Conservation (phyloP, 345 rosid species). For the Gossypium turneri region DNA sequence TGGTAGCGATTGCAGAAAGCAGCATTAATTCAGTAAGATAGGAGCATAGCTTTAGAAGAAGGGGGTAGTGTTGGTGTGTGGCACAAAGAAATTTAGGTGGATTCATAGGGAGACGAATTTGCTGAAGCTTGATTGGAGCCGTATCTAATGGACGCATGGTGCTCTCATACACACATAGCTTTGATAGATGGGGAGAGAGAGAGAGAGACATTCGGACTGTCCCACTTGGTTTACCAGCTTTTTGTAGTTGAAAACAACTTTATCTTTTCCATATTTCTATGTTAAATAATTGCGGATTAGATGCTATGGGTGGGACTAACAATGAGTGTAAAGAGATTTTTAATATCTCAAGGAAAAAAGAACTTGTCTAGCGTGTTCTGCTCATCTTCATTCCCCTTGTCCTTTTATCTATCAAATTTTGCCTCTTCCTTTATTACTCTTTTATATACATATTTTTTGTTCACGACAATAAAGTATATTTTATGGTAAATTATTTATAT, state of each 20-base stretch:
- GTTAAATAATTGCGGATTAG: constrained; percentile 27
- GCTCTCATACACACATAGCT: neutral
- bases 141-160: neutral
- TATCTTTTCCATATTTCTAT: constrained; percentile 2
- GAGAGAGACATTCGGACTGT: constrained; percentile 41
- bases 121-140: neutral
- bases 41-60: neutral
- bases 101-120: no score
- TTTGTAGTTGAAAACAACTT: neutral
- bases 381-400: neutral
- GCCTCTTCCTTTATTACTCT: no score
- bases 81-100: no score
- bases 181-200: neutral
- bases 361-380: constrained; percentile 10
- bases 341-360: constrained; percentile 17
- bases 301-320: constrained; percentile 27
- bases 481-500: no score
- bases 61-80: no score
- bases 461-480: no score
- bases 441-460: no score
- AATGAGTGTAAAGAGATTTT: constrained; percentile 12
- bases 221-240: constrained; percentile 34
- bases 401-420: neutral
- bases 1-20: neutral
- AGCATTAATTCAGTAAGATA: neutral